Conservation (phyloP, 495 filamentous ascomycete genomes). For the Hypoxylon cercidicola region DNA sequence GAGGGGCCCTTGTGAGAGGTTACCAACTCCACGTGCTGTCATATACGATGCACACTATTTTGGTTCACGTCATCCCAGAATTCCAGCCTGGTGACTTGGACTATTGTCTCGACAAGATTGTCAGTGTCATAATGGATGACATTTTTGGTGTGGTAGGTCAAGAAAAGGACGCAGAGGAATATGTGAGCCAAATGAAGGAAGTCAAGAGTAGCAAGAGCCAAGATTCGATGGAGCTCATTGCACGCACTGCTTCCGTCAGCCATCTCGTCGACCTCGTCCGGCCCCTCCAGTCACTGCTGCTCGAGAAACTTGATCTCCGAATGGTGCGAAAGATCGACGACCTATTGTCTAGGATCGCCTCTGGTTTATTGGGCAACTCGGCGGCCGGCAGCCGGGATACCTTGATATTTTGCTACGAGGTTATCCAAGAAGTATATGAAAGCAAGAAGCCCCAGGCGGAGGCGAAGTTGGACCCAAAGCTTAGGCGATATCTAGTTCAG, state of each 20-base stretch:
- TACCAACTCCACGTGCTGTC: conserved; percentile 96
- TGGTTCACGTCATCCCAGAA: conserved; percentile 76
- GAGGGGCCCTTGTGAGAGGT: conserved; percentile 80
- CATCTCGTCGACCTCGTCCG: conserved; percentile 78
- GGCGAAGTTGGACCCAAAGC: conserved; percentile 64
- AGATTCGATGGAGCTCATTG: conserved; percentile 95
- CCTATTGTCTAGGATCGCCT: conserved; percentile 81
- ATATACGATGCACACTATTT: conserved; percentile 91
- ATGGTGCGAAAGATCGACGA: conserved; percentile 91
- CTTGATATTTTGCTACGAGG: conserved; percentile 91
- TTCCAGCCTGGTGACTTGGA: conserved; percentile 87
- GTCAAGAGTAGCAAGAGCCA: conserved; percentile 97
- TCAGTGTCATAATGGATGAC: conserved; percentile 93
- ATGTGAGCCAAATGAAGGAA: conserved; percentile 95
- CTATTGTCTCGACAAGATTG: conserved; percentile 82
- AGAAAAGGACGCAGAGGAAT: conserved; percentile 97
- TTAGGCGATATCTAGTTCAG: conserved; percentile 79
- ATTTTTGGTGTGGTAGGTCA: conserved; percentile 95
- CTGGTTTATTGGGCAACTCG: conserved; percentile 83
- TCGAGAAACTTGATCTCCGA: conserved; percentile 81
- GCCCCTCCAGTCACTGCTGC: conserved; percentile 79
- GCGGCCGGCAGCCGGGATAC: conserved; percentile 78
- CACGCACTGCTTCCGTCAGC: conserved; percentile 77
- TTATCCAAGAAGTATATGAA: conserved; percentile 86
- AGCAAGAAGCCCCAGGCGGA: conserved; percentile 57